These are phyloP conservation scores for Datura wrightii DNA, from an alignment of 257 asterid genomes.

Conservation along the genomic window DNA sequence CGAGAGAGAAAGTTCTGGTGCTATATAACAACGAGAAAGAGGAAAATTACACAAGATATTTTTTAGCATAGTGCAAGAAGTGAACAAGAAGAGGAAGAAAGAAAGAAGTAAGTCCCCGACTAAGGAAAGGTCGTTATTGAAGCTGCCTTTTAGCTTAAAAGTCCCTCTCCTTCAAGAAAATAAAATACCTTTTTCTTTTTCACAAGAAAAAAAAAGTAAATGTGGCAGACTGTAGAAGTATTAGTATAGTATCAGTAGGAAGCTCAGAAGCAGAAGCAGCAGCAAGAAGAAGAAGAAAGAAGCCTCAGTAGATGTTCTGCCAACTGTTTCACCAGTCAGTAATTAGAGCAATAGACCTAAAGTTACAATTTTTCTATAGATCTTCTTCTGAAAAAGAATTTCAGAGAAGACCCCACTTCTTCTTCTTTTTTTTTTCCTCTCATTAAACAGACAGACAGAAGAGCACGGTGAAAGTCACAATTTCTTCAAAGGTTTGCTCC, in stretches of 20 bases:
- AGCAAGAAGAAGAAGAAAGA: slow-evolving; percentile 1
- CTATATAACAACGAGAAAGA: background rate
- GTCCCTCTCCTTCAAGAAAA: slow-evolving; percentile 8
- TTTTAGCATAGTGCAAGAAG: background rate
- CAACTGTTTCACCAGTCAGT: slow-evolving; percentile 30
- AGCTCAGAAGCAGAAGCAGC: background rate
- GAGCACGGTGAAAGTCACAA: background rate
- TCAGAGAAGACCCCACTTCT: slow-evolving; percentile 27
- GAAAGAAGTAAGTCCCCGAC: slow-evolving; percentile 5
- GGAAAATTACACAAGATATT: background rate
- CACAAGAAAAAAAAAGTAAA: background rate
- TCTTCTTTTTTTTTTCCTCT: background rate
- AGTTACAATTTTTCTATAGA: slow-evolving; percentile 16
- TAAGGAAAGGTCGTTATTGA: slow-evolving; percentile 29
- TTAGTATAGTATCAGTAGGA: slow-evolving; percentile 27
- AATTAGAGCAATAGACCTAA: background rate
- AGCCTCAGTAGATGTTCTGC: slow-evolving; percentile 15
- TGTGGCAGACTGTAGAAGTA: slow-evolving; percentile 27
- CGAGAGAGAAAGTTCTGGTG: background rate
- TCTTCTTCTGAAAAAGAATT: slow-evolving; percentile 23
- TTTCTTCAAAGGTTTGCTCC: background rate
- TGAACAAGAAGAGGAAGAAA: slow-evolving; percentile 4
- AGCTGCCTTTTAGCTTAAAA: slow-evolving; percentile 12
- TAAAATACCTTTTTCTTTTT: background rate
- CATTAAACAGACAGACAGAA: background rate